phyloP scores from a whole-genome alignment of 2,329 filamentous ascomycete genomes.

The Bipolaris cookei region DNA sequence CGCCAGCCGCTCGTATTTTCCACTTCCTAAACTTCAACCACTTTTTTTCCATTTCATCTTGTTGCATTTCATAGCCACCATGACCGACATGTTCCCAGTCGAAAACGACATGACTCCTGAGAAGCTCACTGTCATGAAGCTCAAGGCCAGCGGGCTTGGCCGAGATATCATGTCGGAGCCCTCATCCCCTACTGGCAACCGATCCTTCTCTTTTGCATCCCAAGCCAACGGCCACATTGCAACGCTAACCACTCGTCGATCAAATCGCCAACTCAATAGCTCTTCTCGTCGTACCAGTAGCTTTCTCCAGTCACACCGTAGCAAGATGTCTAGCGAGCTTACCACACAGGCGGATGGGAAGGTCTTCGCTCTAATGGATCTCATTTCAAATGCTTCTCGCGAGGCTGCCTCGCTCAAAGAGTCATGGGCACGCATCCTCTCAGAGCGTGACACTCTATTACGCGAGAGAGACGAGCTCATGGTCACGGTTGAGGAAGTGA shows the following conservation, averaged over 20 bases:
- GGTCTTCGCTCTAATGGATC: constrained; percentile 39
- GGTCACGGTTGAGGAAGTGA: constrained; percentile 29
- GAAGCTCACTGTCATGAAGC: constrained; percentile 33
- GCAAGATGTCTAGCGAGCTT: constrained; percentile 35
- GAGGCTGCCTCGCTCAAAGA: constrained; percentile 35
- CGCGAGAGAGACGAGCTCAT: constrained; percentile 30
- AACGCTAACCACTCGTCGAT: constrained; percentile 24
- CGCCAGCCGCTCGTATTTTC: not conserved
- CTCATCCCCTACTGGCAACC: constrained; percentile 20
- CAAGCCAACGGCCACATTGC: constrained; percentile 10
- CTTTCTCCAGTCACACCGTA: constrained; percentile 34
- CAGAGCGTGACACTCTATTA: constrained; percentile 34
- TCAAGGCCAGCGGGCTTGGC: constrained; percentile 28
- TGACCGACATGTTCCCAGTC: constrained; percentile 12
- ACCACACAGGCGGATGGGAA: constrained; percentile 34
- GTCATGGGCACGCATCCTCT: constrained; percentile 32
- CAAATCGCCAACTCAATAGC: constrained; percentile 24
- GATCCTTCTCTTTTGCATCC: constrained; percentile 20
- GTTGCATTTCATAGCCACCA: not conserved
- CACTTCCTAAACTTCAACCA: not conserved
- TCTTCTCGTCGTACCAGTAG: constrained; percentile 30
- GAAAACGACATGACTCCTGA: constrained; percentile 26
- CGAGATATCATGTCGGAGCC: constrained; percentile 34
- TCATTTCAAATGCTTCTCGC: constrained; percentile 34
- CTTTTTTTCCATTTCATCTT: not conserved